Conservation (phyloP, 2,329 filamentous ascomycete genomes). For the Apiospora malaysiana region DNA sequence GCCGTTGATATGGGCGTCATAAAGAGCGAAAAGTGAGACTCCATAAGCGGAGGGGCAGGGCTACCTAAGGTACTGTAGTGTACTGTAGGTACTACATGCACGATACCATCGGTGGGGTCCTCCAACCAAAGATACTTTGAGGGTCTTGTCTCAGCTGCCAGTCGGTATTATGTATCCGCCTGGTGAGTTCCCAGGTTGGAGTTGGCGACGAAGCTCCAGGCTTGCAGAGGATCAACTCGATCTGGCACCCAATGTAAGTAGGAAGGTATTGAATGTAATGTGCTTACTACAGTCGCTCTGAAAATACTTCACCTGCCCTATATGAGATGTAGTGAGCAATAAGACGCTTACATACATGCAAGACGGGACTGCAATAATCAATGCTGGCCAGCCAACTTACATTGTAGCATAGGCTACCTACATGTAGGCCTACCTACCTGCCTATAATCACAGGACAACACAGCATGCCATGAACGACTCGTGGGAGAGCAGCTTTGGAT, state of each 20-base stretch:
- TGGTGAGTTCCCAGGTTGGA: not conserved
- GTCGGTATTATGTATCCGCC: not conserved
- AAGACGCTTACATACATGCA: too few relatives aligned
- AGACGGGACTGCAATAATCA: too few relatives aligned
- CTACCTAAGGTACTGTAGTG: too few relatives aligned
- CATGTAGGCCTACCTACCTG: too few relatives aligned
- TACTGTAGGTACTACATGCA: not conserved
- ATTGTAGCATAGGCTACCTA: not conserved
- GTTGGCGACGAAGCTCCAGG: too few relatives aligned
- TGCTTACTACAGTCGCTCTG: too few relatives aligned
- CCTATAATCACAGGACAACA: too few relatives aligned
- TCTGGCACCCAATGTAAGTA: too few relatives aligned
- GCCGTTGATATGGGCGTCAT: constrained; percentile 4
- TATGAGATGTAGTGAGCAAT: too few relatives aligned
- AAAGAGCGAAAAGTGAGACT: not conserved
- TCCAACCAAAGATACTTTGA: not conserved
- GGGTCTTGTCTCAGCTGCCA: constrained; percentile 17
- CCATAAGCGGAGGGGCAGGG: constrained; percentile 5
- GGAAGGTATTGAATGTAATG: too few relatives aligned
- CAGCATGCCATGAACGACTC: not conserved
- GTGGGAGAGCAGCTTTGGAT: not conserved
- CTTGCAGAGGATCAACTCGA: too few relatives aligned
- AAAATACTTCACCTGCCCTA: too few relatives aligned
- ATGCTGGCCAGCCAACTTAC: not conserved
- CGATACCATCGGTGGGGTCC: not conserved